These are phyloP conservation scores for Platanus orientalis DNA, from an alignment of 164 flowering plant species.

Conservation along the genomic window DNA sequence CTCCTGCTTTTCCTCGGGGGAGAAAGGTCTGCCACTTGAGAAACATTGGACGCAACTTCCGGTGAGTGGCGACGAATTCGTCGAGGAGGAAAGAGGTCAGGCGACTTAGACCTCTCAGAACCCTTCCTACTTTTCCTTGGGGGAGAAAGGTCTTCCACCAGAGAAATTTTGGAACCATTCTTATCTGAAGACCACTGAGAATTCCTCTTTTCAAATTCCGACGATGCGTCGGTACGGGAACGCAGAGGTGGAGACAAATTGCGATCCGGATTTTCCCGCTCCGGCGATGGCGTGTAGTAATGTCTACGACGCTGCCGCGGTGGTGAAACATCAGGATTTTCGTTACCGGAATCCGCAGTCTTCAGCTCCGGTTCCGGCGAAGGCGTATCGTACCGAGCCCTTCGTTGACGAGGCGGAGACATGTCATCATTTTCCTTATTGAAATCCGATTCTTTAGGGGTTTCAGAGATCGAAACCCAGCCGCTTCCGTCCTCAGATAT, in stretches of 20 bases:
- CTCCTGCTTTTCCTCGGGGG: slow-evolving; percentile 43
- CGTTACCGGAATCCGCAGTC: slow-evolving; percentile 3
- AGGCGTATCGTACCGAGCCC: slow-evolving; percentile 24
- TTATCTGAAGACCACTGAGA: slow-evolving; percentile 9
- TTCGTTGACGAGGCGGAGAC: slow-evolving; percentile 44
- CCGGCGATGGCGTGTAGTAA: slow-evolving; percentile 22
- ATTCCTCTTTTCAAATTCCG: slow-evolving; percentile 11
- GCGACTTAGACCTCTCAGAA: slow-evolving; percentile 12
- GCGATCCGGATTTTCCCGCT: background rate
- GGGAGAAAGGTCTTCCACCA: slow-evolving; percentile 41
- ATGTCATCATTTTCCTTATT: slow-evolving; percentile 26
- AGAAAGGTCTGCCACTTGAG: slow-evolving; percentile 33
- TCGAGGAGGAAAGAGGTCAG: slow-evolving; percentile 26
- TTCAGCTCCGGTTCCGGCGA: slow-evolving; percentile 24
- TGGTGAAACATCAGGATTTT: slow-evolving; percentile 27
- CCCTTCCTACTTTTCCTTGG: slow-evolving; percentile 36
- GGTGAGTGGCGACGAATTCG: slow-evolving; percentile 4
- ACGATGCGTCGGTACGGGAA: slow-evolving; percentile 1
- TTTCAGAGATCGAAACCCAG: slow-evolving; percentile 66
- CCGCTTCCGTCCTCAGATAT: slow-evolving; percentile 96
- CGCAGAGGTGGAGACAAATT: slow-evolving; percentile 29
- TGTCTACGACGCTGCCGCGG: slow-evolving; percentile 23
- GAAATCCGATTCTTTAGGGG: slow-evolving; percentile 12
- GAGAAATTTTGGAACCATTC: slow-evolving; percentile 6
- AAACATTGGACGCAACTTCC: slow-evolving; percentile 12